These are phyloP conservation scores for Chrysopogon serrulatus DNA, from an alignment of 176 grass and related monocot genomes.

Conservation along the genomic window DNA sequence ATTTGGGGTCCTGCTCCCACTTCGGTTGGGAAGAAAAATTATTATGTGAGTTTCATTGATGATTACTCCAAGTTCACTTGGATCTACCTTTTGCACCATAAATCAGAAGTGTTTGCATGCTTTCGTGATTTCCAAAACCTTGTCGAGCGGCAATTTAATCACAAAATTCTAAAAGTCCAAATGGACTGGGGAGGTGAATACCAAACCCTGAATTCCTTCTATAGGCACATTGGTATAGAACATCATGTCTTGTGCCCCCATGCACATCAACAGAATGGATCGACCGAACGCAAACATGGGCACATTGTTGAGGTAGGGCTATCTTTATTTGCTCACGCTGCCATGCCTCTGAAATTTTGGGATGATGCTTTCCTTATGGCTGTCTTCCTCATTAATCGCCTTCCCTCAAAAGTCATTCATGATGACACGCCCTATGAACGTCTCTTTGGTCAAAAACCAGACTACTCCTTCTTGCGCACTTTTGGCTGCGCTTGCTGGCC, in stretches of 20 bases:
- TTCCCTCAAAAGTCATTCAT: not conserved
- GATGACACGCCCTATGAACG: not conserved
- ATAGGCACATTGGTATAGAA: not conserved
- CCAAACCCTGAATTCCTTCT: not conserved
- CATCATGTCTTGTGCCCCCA: not conserved
- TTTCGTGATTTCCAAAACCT: too few relatives aligned
- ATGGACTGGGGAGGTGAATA: not conserved
- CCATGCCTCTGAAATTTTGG: not conserved
- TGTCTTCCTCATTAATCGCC: not conserved
- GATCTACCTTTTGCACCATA: too few relatives aligned
- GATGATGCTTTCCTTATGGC: not conserved
- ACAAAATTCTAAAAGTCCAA: not conserved
- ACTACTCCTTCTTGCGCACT: not conserved
- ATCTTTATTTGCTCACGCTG: not conserved
- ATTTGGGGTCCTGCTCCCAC: too few relatives aligned
- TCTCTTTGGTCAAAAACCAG: not conserved
- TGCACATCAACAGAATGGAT: too few relatives aligned
- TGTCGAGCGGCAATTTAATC: too few relatives aligned
- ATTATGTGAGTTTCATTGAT: too few relatives aligned
- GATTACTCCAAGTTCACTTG: too few relatives aligned
- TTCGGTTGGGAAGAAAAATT: too few relatives aligned
- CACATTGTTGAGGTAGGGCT: not conserved
- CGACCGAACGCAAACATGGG: too few relatives aligned
- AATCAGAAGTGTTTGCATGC: too few relatives aligned
- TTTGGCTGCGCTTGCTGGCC: not conserved